Evolutionary conservation across 345 rosid genomes (phyloP).

Genomic region (Euphorbia lathyris): DNA sequence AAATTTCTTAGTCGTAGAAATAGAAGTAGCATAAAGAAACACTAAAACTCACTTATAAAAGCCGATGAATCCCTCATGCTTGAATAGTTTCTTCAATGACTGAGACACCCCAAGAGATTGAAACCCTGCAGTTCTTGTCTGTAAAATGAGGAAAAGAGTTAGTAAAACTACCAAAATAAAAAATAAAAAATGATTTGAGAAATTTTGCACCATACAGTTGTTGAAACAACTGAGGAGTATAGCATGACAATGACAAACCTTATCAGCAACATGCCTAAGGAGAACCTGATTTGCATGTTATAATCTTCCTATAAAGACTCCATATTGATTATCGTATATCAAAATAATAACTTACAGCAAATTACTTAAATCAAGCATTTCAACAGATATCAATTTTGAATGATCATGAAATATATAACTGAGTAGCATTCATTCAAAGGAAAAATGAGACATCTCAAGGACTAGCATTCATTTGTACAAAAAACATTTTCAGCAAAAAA

Average conservation of each 20-base stretch:
- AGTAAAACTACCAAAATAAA: background rate
- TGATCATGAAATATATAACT: background rate
- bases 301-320: background rate
- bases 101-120: conserved; percentile 70
- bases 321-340: background rate
- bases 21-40: conserved; percentile 5
- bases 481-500: background rate
- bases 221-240: background rate
- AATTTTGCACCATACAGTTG: background rate
- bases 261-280: background rate
- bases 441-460: background rate
- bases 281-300: background rate
- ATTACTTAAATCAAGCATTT: no score
- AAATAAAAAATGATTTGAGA: background rate
- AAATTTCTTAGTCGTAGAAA: conserved; percentile 6
- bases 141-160: conserved; percentile 7
- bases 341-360: background rate
- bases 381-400: background rate
- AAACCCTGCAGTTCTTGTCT: conserved; percentile 88
- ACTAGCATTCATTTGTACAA: background rate
- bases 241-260: background rate
- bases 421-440: background rate
- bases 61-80: conserved; percentile 80
- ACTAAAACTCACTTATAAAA: conserved; percentile 65
- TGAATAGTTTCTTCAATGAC: conserved; percentile 67